Evolutionary conservation across 345 rosid species (phyloP).

Genomic region (Salix dunnii): DNA sequence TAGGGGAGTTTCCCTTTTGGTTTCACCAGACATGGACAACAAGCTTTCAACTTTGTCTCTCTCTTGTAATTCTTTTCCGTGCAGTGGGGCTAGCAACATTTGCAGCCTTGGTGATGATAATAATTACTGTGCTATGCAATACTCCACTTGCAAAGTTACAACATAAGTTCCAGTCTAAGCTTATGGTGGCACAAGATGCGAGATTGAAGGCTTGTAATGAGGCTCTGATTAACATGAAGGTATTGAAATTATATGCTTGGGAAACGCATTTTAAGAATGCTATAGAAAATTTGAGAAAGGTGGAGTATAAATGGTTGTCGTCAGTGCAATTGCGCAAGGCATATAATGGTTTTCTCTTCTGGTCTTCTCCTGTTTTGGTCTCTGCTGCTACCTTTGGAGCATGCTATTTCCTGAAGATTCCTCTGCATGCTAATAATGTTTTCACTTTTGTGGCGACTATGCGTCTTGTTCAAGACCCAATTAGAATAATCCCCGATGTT

Average conservation of each 20-base stretch:
- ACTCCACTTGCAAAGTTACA: slow-evolving; percentile 93
- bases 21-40: slow-evolving; percentile 95
- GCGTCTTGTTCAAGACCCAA: slow-evolving; percentile 86
- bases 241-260: slow-evolving; percentile 91
- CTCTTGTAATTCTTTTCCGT: slow-evolving; percentile 65
- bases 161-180: slow-evolving; percentile 68
- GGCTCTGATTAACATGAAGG: slow-evolving; percentile 90
- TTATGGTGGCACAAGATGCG: slow-evolving; percentile 81
- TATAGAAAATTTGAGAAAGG: slow-evolving; percentile 64
- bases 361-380: slow-evolving; percentile 90
- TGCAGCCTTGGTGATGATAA: slow-evolving; percentile 69
- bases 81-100: slow-evolving; percentile 85
- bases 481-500: slow-evolving; percentile 77
- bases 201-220: slow-evolving; percentile 75
- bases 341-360: slow-evolving; percentile 66
- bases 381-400: slow-evolving; percentile 86
- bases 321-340: slow-evolving; percentile 73
- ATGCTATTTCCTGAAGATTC: slow-evolving; percentile 69
- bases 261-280: slow-evolving; percentile 78
- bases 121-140: slow-evolving; percentile 73
- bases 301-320: slow-evolving; percentile 62
- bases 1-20: slow-evolving; percentile 96
- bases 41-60: slow-evolving; percentile 71
- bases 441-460: slow-evolving; percentile 91
- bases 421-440: slow-evolving; percentile 77